Evolutionary conservation across 768 basidiomycete species (phyloP).

Genomic region (Pulveroboletus sp.): DNA sequence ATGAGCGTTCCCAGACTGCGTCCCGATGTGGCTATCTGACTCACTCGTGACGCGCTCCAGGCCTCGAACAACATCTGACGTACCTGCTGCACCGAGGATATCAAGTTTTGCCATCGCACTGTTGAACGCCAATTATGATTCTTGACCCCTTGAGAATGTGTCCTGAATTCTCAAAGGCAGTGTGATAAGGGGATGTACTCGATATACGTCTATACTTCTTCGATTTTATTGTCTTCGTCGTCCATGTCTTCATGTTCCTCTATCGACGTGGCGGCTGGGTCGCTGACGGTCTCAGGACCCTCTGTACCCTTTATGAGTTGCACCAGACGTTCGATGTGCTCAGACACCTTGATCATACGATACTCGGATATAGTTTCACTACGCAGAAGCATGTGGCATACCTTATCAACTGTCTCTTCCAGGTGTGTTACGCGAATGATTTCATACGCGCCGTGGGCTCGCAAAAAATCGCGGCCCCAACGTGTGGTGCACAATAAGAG

Average conservation of each 20-base stretch:
- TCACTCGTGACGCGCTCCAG: slow-evolving; percentile 17
- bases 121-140: not conserved
- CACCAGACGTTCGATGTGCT: slow-evolving; percentile 87
- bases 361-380: not conserved
- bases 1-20: slow-evolving; percentile 19
- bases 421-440: slow-evolving; percentile 78
- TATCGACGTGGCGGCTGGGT: slow-evolving; percentile 21
- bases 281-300: slow-evolving; percentile 44
- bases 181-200: slow-evolving; percentile 13
- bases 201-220: slow-evolving; percentile 58
- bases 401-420: slow-evolving; percentile 76
- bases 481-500: slow-evolving; percentile 86
- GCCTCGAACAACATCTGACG: slow-evolving; percentile 1
- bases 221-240: slow-evolving; percentile 71
- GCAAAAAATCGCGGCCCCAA: slow-evolving; percentile 81
- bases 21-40: slow-evolving; percentile 16
- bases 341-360: slow-evolving; percentile 57
- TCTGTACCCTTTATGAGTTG: slow-evolving; percentile 82
- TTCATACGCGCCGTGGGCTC: slow-evolving; percentile 82
- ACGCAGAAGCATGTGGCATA: slow-evolving; percentile 28
- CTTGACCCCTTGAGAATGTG: slow-evolving; percentile 1
- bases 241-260: slow-evolving; percentile 36
- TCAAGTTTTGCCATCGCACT: not conserved
- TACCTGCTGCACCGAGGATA: slow-evolving; percentile 1
- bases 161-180: slow-evolving; percentile 2